Percentiles rank a stretch among this genome's conserved stretches.
These are phyloP conservation scores for Hygrophorus pudorinus DNA, from an alignment of 768 basidiomycete species.

Conservation along the genomic window DNA sequence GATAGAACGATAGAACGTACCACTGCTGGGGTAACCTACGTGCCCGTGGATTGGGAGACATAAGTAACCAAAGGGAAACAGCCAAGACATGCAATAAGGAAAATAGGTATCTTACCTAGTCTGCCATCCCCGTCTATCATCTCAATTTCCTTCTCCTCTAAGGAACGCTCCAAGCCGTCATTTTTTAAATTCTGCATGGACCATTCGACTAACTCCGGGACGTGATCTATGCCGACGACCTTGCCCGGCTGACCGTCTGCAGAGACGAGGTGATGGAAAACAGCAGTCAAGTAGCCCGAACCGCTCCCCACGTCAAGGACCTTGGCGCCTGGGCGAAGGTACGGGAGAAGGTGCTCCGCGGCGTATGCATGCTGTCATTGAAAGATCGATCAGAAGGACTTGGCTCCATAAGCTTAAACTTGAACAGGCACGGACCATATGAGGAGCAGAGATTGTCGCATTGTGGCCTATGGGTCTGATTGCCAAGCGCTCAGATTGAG, in stretches of 20 bases:
- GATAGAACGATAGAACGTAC: slow-evolving; percentile 13
- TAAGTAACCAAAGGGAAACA: background rate
- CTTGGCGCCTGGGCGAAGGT: slow-evolving; percentile 55
- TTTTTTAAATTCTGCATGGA: slow-evolving; percentile 54
- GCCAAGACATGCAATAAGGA: slow-evolving; percentile 1
- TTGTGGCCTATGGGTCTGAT: slow-evolving; percentile 64
- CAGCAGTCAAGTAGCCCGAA: slow-evolving; percentile 78
- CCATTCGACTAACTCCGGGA: slow-evolving; percentile 66
- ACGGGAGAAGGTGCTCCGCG: slow-evolving; percentile 62
- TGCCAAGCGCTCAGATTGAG: background rate
- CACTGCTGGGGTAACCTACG: slow-evolving; percentile 26
- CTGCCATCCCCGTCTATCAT: slow-evolving; percentile 76
- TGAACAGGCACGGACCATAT: slow-evolving; percentile 56
- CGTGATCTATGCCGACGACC: slow-evolving; percentile 89
- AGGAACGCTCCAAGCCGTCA: slow-evolving; percentile 49
- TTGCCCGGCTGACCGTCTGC: slow-evolving; percentile 33
- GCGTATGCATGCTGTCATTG: slow-evolving; percentile 72
- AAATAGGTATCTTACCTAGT: slow-evolving; percentile 31
- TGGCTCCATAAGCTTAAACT: background rate
- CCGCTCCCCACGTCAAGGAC: slow-evolving; percentile 90
- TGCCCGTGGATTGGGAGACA: too few relatives aligned
- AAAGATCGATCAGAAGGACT: background rate
- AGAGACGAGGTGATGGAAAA: slow-evolving; percentile 65
- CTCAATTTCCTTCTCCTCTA: slow-evolving; percentile 47
- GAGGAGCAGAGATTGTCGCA: slow-evolving; percentile 93